Percentiles rank a stretch among this genome's conserved stretches.
phyloP scores from a whole-genome alignment of 2,329 filamentous ascomycete genomes.

The Boeremia exigua region DNA sequence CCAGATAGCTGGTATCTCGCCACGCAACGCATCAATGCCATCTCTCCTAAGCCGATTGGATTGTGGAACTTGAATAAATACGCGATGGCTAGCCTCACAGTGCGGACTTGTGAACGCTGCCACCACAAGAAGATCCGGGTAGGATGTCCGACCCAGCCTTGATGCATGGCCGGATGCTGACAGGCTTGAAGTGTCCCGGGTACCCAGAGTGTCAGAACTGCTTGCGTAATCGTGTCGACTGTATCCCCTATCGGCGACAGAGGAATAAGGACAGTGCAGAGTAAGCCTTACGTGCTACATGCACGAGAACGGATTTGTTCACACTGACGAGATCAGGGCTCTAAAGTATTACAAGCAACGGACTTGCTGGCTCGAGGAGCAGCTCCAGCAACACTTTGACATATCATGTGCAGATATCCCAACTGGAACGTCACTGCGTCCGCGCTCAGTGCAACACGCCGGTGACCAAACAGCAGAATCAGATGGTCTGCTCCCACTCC shows the following conservation, averaged over 20 bases:
- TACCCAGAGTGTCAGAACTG: background rate
- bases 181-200: background rate
- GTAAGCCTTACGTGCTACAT: background rate
- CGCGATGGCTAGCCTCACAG: too few species aligned
- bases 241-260: background rate
- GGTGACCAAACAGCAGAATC: too few species aligned
- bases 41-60: too few species aligned
- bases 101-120: too few species aligned
- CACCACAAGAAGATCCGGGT: too few species aligned
- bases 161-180: background rate
- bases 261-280: background rate
- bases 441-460: background rate
- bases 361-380: background rate
- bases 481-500: too few species aligned
- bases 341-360: background rate
- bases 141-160: too few species aligned
- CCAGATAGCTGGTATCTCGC: too few species aligned
- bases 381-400: background rate
- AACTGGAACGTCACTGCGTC: background rate
- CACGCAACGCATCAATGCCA: too few species aligned
- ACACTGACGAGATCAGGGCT: background rate
- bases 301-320: background rate
- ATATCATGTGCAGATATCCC: background rate
- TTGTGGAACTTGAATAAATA: too few species aligned
- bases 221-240: background rate